Conservation (phyloP, 345 rosid species). For the Balakata baccata region DNA sequence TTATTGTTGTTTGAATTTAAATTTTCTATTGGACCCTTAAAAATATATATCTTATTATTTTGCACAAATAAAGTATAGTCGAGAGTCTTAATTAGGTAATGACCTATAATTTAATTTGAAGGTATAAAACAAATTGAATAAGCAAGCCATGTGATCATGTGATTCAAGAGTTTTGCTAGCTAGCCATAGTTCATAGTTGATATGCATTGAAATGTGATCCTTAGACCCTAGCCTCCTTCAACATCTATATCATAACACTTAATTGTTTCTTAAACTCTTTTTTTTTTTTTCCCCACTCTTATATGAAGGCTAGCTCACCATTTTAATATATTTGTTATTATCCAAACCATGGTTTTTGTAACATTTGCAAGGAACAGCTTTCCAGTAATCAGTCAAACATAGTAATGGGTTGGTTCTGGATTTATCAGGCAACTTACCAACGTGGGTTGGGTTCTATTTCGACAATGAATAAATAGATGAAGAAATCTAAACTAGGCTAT, state of each 20-base stretch:
- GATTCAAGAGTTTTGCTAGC: background rate
- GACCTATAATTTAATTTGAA: conserved; percentile 7
- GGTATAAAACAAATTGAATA: background rate
- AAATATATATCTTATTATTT: conserved; percentile 5
- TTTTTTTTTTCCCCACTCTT: too few relatives aligned
- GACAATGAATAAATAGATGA: conserved; percentile 8
- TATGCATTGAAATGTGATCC: background rate
- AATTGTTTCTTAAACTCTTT: too few relatives aligned
- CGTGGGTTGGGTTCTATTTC: conserved; percentile 10
- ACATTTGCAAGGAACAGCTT: conserved; percentile 26
- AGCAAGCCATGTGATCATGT: conserved; percentile 14
- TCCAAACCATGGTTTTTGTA: conserved; percentile 28
- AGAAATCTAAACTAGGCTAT: background rate
- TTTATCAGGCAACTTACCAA: conserved; percentile 39
- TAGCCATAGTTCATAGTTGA: too few relatives aligned
- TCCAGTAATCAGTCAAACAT: conserved; percentile 24
- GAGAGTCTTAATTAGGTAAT: background rate
- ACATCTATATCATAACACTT: background rate
- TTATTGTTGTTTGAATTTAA: too few relatives aligned
- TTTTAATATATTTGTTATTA: too few relatives aligned
- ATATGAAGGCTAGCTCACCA: too few relatives aligned
- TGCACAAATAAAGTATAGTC: background rate
- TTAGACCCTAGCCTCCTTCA: background rate
- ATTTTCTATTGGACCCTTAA: too few relatives aligned
- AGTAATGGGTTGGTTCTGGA: conserved; percentile 41